Conservation (phyloP, 371 early-diverging fungal genomes). For the Actinomortierella ambigua region DNA sequence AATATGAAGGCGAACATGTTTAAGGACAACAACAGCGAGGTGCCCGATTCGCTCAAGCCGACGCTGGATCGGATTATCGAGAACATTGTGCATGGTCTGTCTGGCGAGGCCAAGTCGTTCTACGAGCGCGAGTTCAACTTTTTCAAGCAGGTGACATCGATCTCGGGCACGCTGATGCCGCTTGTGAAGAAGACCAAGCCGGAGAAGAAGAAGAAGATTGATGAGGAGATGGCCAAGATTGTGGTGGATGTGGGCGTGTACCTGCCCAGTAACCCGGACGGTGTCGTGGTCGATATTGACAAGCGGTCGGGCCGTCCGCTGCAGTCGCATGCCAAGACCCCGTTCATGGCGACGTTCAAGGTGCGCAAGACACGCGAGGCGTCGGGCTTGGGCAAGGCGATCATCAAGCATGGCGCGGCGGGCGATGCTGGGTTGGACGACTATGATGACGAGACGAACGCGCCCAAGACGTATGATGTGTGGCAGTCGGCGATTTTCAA, state of each 20-base stretch:
- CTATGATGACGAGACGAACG: constrained; percentile 39
- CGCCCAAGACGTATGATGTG: constrained; percentile 51
- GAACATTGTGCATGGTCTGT: constrained; percentile 76
- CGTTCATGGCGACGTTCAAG: constrained; percentile 99
- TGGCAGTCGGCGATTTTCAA: constrained; percentile 97
- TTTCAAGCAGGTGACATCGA: constrained; percentile 94
- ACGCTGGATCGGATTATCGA: constrained; percentile 85
- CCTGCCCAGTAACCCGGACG: constrained; percentile 97
- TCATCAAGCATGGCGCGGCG: constrained; percentile 41
- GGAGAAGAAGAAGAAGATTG: constrained; percentile 97
- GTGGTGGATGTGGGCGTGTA: constrained; percentile 97
- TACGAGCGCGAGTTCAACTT: constrained; percentile 96
- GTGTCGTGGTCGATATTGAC: constrained; percentile 94
- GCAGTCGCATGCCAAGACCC: constrained; percentile 99
- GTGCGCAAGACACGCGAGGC: constrained; percentile 68
- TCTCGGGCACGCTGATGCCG: constrained; percentile 97
- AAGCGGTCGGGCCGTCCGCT: constrained; percentile 94
- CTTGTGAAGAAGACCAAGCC: constrained; percentile 90
- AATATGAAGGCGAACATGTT: constrained; percentile 99
- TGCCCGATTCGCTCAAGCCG: constrained; percentile 86
- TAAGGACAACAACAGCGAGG: constrained; percentile 78
- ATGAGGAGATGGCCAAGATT: constrained; percentile 96
- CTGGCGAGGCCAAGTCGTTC: constrained; percentile 85
- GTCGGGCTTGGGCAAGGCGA: constrained; percentile 57
- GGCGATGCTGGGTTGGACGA: constrained; percentile 28